Base-by-base conservation (phyloP, 495 filamentous ascomycete genomes). In the Beverwykella pulmonaria region DNA sequence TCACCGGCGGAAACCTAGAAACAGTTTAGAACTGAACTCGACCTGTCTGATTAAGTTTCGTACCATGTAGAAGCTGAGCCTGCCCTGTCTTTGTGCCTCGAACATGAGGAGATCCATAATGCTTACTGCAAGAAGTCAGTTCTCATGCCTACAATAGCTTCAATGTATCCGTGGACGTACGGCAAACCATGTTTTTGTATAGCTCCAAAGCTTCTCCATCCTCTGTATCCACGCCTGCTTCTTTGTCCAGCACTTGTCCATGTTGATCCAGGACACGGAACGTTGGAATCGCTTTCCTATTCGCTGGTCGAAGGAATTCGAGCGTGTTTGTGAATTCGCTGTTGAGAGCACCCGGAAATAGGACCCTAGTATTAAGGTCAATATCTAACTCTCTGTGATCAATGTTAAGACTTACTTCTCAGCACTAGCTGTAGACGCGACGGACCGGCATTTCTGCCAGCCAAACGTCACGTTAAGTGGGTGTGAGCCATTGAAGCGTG, bases 61-160 rank as follows among this genome's bases (percentile, higher is more conserved):
- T 80, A 87, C 92, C 92, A 99, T 97, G 73, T 98, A 99, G 78
- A 99, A 99, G 75, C 87, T 92, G 53, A 99, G 74, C 9, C 92
- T 84, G 39, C 93, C 89, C 70, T 91, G 89, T 53, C 89, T 75
- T 68, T 91, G 89, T 17, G 91, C 91, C 73, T 97, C 90, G 71
- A 92, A 94, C 92, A 96, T 95, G 64, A 97, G 88, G 44, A 92
- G 76, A 74, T 97, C 93, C 92, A 97, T 94, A 64, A 96, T 88
- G 69, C 88, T 93, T 61, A 97, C 87, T 77, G 44, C 19, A 1
- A n/a, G 10, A 17, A 15, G 14, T 67, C 30, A 72, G 55, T 52
- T 14, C 41, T 5, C 34, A 32, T n/a, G 30, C 9, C 29, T 52
- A 23, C 19, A 23, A 30, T 14, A 0, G n/a, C 14, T 19, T 0